Percentiles rank a stretch among this genome's conserved stretches.
Conservation (phyloP, 2,329 filamentous ascomycete genomes). For the Arthrobotrys iridis region DNA sequence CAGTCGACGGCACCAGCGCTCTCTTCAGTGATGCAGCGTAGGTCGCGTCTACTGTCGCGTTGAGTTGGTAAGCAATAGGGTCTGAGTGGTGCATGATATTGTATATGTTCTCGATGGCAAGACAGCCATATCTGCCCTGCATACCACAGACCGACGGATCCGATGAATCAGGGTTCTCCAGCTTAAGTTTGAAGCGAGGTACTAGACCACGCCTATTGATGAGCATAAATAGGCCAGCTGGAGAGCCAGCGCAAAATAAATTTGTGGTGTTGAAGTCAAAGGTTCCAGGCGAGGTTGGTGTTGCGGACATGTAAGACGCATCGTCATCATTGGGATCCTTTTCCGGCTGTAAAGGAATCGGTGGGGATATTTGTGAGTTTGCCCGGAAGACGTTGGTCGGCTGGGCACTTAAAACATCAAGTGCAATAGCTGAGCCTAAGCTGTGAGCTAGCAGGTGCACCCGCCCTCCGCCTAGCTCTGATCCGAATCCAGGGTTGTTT, state of each 20-base stretch:
- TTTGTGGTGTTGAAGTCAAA: constrained; percentile 95
- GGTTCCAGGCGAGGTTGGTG: constrained; percentile 58
- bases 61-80: constrained; percentile 88
- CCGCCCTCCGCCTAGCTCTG: constrained; percentile 72
- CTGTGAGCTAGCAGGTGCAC: constrained; percentile 95
- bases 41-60: constrained; percentile 83
- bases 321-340: constrained; percentile 64
- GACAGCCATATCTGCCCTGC: constrained; percentile 82
- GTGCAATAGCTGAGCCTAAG: constrained; percentile 90
- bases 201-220: constrained; percentile 77
- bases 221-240: constrained; percentile 89
- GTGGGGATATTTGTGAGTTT: constrained; percentile 28
- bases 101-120: constrained; percentile 95
- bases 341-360: constrained; percentile 55
- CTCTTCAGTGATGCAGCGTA: constrained; percentile 81
- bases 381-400: constrained; percentile 69
- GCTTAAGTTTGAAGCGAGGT: constrained; percentile 78
- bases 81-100: constrained; percentile 83
- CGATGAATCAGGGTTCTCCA: constrained; percentile 65
- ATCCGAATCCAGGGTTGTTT: constrained; percentile 84
- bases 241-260: constrained; percentile 88
- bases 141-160: constrained; percentile 79
- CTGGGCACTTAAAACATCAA: constrained; percentile 89
- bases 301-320: constrained; percentile 42
- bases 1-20: constrained; percentile 80